Evolutionary conservation across 2,329 filamentous ascomycete species (phyloP), one percentile per base, ranked within the genome.

Genomic region (Alternaria viburni): DNA sequence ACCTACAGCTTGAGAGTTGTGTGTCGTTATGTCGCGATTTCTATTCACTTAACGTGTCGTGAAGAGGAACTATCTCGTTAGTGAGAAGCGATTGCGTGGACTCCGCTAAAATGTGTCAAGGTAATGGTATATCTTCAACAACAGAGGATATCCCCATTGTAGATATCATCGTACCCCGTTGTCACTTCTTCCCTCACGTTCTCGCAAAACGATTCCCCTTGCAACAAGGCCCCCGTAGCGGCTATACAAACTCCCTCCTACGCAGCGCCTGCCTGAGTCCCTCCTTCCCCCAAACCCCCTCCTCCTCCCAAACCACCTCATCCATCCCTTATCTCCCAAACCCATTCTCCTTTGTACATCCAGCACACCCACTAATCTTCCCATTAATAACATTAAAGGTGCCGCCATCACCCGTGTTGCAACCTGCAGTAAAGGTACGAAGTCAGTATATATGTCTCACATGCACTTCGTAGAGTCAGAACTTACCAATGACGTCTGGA

Each of bases 391-490:
- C 50, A 15, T 58, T 58, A 10, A 51, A 45, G 8, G 46, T 58
- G 0, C 56, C 45, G 30, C 56, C 45, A 45, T 58, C 56, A 13
- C 56, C 56, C 13, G 45, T 58, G 28, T 58, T 51, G 45, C 56
- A 58, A 13, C 56, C n/a, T n/a, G n/a, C n/a, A n/a, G n/a, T n/a
- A n/a, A n/a, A n/a, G n/a, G n/a, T n/a, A n/a, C n/a, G n/a, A n/a
- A n/a, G n/a, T n/a, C n/a, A n/a, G n/a, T n/a, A n/a, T n/a, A n/a
- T n/a, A n/a, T n/a, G n/a, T n/a, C n/a, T n/a, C n/a, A n/a, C n/a
- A n/a, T n/a, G n/a, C n/a, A n/a, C n/a, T n/a, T n/a, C n/a, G n/a
- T n/a, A n/a, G n/a, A n/a, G n/a, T n/a, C n/a, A n/a, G n/a, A n/a
- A n/a, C n/a, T n/a, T n/a, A n/a, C n/a, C 56, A 19, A 58, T 28